Evolutionary conservation across 805 yeast genomes (phyloP).

Genomic region (Wickerhamomyces sydowiorum): DNA sequence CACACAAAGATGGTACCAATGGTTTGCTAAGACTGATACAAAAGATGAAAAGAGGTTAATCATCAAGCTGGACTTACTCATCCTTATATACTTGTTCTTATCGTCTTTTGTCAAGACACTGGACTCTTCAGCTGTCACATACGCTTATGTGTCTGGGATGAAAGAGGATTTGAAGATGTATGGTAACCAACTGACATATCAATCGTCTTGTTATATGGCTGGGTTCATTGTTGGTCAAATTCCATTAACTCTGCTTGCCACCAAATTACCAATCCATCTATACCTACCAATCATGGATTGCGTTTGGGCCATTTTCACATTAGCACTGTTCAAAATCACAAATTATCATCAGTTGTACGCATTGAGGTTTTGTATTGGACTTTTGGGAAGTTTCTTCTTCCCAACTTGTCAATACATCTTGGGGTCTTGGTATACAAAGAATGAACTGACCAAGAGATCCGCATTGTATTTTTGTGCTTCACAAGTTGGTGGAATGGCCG

Average conservation of each 20-base stretch:
- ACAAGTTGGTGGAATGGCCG: slow-evolving; percentile 47
- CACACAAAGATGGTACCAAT: slow-evolving; percentile 42
- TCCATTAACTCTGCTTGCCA: slow-evolving; percentile 19
- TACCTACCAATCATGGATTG: slow-evolving; percentile 18
- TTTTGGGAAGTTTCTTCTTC: slow-evolving; percentile 28
- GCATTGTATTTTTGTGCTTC: slow-evolving; percentile 26
- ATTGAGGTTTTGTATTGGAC: slow-evolving; percentile 27
- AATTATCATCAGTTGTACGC: slow-evolving; percentile 21
- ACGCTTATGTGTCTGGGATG: slow-evolving; percentile 63
- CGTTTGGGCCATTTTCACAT: slow-evolving; percentile 12
- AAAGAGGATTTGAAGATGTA: slow-evolving; percentile 45
- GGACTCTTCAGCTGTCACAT: slow-evolving; percentile 53
- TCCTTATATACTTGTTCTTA: slow-evolving; percentile 48
- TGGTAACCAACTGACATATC: slow-evolving; percentile 40
- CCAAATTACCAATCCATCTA: slow-evolving; percentile 11
- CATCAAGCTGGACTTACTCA: slow-evolving; percentile 43
- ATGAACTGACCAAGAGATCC: slow-evolving; percentile 26
- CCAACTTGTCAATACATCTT: slow-evolving; percentile 27
- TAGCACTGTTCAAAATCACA: slow-evolving; percentile 11
- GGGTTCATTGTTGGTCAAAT: slow-evolving; percentile 21
- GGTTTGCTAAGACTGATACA: slow-evolving; percentile 48
- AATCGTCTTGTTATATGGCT: slow-evolving; percentile 11
- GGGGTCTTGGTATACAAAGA: slow-evolving; percentile 29
- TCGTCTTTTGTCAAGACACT: slow-evolving; percentile 63
- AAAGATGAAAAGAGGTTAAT: slow-evolving; percentile 36